Percentiles rank a stretch among this genome's conserved stretches.
phyloP scores from a whole-genome alignment of 1,284 basidiomycete species.

The Tilletiopsis washingtonensis region DNA sequence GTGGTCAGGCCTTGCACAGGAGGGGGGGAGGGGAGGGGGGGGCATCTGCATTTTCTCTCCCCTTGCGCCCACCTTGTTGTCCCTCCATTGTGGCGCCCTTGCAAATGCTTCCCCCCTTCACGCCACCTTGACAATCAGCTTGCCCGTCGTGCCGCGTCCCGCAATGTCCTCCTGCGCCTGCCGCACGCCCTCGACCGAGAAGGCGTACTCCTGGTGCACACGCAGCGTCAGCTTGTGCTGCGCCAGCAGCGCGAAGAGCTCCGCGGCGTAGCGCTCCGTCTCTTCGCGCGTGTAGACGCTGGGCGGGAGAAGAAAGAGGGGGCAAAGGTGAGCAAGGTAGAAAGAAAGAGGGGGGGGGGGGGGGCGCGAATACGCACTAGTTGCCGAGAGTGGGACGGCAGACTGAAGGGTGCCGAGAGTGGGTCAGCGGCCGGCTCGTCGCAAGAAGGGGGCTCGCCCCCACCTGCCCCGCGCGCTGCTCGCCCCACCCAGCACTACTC shows the following conservation, averaged over 20 bases:
- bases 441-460: too few relatives aligned
- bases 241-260: conserved; percentile 62
- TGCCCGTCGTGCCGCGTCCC: conserved; percentile 32
- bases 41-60: too few relatives aligned
- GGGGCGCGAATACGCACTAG: too few relatives aligned
- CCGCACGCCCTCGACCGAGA: conserved; percentile 69
- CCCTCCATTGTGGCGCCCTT: too few relatives aligned
- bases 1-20: too few relatives aligned
- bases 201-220: conserved; percentile 63
- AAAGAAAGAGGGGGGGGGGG: too few relatives aligned
- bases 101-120: too few relatives aligned
- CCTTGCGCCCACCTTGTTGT: too few relatives aligned
- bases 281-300: conserved; percentile 63
- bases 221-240: conserved; percentile 62
- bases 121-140: conserved; percentile 35
- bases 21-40: too few relatives aligned
- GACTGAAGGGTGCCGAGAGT: conserved; percentile 63
- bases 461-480: too few relatives aligned
- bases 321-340: too few relatives aligned
- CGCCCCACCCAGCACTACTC: conserved; percentile 1
- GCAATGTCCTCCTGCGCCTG: conserved; percentile 72
- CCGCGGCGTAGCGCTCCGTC: conserved; percentile 58
- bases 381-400: conserved; percentile 35
- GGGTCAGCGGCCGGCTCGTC: too few relatives aligned
- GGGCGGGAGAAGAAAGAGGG: conserved; percentile 18